Conservation (phyloP, 108 stramenopile genomes). For the Licmophora abbreviata region DNA sequence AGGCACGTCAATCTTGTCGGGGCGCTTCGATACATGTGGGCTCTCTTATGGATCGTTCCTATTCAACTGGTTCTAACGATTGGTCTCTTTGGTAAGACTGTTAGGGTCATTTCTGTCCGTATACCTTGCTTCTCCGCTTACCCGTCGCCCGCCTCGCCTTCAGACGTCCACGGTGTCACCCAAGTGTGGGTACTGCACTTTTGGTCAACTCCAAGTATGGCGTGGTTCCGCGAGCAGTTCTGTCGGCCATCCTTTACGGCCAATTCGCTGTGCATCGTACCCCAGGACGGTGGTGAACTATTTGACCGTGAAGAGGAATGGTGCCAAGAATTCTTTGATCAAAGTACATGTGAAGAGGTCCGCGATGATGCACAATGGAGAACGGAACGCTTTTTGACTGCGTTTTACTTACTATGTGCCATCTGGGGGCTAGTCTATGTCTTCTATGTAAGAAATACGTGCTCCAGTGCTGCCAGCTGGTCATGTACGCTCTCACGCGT, state of each 20-base stretch:
- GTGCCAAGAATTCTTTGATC: conserved; percentile 44
- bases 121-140: neutral
- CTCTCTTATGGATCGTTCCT: conserved; percentile 49
- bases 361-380: conserved; percentile 53
- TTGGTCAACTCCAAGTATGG: conserved; percentile 12
- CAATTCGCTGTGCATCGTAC: conserved; percentile 42
- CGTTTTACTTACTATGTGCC: too few species aligned
- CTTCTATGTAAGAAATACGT: too few species aligned
- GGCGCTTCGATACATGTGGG: conserved; percentile 69
- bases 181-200: conserved; percentile 36
- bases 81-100: conserved; percentile 21
- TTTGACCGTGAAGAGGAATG: conserved; percentile 39
- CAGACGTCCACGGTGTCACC: conserved; percentile 40
- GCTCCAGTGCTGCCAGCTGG: too few species aligned
- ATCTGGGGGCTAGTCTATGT: conserved; percentile 22
- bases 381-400: too few species aligned
- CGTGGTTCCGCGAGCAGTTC: conserved; percentile 37
- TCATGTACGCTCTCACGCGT: too few species aligned
- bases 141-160: too few species aligned
- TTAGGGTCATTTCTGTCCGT: conserved; percentile 5
- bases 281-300: conserved; percentile 33
- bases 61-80: conserved; percentile 32
- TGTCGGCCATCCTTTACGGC: conserved; percentile 43
- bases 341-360: conserved; percentile 43
- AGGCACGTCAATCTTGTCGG: conserved; percentile 63